Conservation (phyloP, 139 green algal genomes). For the Chlorella sp. region DNA sequence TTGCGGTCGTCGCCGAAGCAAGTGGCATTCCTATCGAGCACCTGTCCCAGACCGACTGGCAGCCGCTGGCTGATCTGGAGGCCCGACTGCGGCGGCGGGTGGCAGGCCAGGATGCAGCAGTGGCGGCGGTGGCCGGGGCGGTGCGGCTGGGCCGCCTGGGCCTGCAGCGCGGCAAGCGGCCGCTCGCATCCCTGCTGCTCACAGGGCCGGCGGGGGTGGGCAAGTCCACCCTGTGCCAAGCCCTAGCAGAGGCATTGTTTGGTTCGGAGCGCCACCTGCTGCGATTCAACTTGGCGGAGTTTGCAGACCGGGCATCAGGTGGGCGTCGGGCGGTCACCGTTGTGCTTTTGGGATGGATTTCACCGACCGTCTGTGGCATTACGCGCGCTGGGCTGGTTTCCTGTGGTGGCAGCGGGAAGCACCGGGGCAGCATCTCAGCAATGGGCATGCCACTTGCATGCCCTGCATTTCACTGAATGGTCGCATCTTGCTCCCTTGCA, state of each 20-base stretch:
- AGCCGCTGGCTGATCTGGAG: constrained; percentile 63
- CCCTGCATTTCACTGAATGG: too few relatives aligned
- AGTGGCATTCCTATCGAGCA: constrained; percentile 61
- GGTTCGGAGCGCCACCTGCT: constrained; percentile 60
- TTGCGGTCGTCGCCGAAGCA: constrained; percentile 63
- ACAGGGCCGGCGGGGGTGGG: constrained; percentile 72
- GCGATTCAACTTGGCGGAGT: constrained; percentile 67
- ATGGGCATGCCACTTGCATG: too few relatives aligned
- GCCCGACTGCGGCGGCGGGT: constrained; percentile 51
- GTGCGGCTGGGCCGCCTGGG: constrained; percentile 66
- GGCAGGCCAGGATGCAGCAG: constrained; percentile 70
- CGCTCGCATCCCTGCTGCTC: constrained; percentile 82
- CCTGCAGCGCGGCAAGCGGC: constrained; percentile 44
- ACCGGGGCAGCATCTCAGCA: too few relatives aligned
- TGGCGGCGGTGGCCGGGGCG: constrained; percentile 58
- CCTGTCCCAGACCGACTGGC: constrained; percentile 42
- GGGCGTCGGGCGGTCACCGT: too few relatives aligned
- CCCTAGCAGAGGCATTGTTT: constrained; percentile 71
- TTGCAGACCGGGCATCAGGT: constrained; percentile 67
- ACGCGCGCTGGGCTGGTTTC: too few relatives aligned
- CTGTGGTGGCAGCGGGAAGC: too few relatives aligned
- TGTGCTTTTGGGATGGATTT: too few relatives aligned
- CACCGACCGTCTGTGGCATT: too few relatives aligned
- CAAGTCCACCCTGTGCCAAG: constrained; percentile 58
- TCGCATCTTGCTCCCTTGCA: constrained; percentile 4